Percentiles rank a stretch among this genome's conserved stretches.
These are phyloP conservation scores for Daldinia childiae DNA, from an alignment of 495 filamentous ascomycete genomes.

Conservation along the genomic window DNA sequence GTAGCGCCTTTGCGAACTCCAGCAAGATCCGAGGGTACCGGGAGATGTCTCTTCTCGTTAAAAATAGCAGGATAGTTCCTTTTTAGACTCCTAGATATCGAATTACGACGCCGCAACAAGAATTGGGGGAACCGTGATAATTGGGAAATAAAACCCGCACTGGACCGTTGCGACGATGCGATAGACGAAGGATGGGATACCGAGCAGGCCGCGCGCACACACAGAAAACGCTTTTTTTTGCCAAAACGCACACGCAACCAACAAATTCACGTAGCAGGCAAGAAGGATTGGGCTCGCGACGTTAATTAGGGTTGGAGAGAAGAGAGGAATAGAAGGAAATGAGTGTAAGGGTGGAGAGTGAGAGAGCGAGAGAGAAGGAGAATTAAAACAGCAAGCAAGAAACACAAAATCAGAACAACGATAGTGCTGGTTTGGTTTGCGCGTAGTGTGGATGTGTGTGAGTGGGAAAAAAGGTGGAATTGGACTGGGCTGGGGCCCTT, in stretches of 20 bases:
- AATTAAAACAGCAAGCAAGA: constrained; percentile 56
- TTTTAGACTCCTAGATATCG: constrained; percentile 49
- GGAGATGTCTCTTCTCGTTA: constrained; percentile 44
- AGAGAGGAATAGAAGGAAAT: constrained; percentile 49
- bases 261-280: constrained; percentile 58
- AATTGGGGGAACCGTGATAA: constrained; percentile 50
- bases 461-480: constrained; percentile 51
- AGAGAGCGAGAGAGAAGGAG: constrained; percentile 59
- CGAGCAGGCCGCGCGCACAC: constrained; percentile 47
- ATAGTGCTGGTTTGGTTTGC: constrained; percentile 52
- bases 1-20: constrained; percentile 49
- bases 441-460: constrained; percentile 59
- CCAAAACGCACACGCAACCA: constrained; percentile 53
- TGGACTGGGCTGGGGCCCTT: constrained; percentile 39
- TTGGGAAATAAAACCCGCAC: constrained; percentile 50
- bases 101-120: constrained; percentile 47
- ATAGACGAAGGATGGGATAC: constrained; percentile 44
- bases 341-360: constrained; percentile 45
- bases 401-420: constrained; percentile 69
- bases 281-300: constrained; percentile 43
- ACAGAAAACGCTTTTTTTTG: constrained; percentile 49
- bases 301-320: constrained; percentile 46
- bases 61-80: constrained; percentile 48
- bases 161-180: constrained; percentile 49
- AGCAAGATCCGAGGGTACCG: constrained; percentile 49